Base-by-base conservation (phyloP, 176 grass and related monocot species). In the Eremochloa ophiuroides region DNA sequence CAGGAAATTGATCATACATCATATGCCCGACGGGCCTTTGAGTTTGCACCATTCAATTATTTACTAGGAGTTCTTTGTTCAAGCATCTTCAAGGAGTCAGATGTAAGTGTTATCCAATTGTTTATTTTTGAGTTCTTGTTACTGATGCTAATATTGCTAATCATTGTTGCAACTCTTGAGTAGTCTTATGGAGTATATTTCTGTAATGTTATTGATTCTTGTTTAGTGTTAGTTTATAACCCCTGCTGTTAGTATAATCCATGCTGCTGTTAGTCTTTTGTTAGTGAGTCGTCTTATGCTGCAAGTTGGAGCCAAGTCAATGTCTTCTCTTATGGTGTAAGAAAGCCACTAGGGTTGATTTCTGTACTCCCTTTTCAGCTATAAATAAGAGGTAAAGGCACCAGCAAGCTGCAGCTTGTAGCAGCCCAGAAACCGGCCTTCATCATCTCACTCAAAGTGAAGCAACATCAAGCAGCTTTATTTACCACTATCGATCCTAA, bases 1-100 rank as follows among this genome's bases (percentile, higher is more conserved):
- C 85, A 94, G 94, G 95, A 98, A 63, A 89, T 98, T 84, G 90
- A 94, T 87, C 92, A 98, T 93, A 77, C 80, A 43, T 85, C 77
- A 12, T 98, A 94, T 91, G 92, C 89, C 38, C 89, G 47, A 66
- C 84, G 86, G 83, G 90, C 95, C 63, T 93, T 98, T 62, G 83
- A 87, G 77, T 67, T 75, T 75, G 83, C 72, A 47, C 83, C 90
- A 39, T 94, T 98, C 74, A 89, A 78, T 79, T 98, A 94, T 79
- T 79, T 94, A 69, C 74, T 91, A 47, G 92, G 91, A 50, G 84
- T 93, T 81, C 79, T 98, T 89, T 47, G 74, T 74, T 88, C 87
- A 78, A 82, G 60, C 59, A 83, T 85, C 42, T 93, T 98, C 61
- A 94, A 50, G 50, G 92, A 94, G 62, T 93, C 92, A 80, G 95